These are phyloP conservation scores for Suillus bovinus DNA, from an alignment of 768 basidiomycete species.

Conservation along the genomic window DNA sequence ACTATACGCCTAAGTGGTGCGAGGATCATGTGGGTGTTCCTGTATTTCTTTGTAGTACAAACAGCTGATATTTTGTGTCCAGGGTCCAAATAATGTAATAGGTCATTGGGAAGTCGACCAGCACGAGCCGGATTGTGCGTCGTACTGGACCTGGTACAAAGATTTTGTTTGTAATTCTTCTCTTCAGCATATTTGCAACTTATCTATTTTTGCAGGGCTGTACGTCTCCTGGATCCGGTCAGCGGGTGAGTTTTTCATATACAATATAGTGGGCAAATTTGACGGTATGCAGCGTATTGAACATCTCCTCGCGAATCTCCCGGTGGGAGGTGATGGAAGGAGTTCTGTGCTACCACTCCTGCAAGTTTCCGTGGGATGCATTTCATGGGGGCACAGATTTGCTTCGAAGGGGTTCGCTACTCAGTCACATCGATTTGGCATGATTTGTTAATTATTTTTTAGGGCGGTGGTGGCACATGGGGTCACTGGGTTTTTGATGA, in stretches of 20 bases:
- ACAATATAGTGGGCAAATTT: not conserved
- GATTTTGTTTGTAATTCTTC: conserved; percentile 13
- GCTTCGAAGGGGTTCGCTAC: conserved; percentile 22
- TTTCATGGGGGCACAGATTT: conserved; percentile 25
- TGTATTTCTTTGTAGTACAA: not conserved
- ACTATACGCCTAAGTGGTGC: conserved; percentile 19
- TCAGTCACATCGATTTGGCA: not conserved
- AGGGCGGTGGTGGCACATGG: conserved; percentile 23
- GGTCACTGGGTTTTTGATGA: conserved; percentile 30
- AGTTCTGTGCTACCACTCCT: conserved; percentile 36
- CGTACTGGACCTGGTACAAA: conserved; percentile 28
- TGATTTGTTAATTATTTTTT: not conserved
- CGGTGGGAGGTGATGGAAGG: conserved; percentile 25
- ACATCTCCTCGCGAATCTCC: conserved; percentile 31
- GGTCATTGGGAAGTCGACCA: conserved; percentile 31
- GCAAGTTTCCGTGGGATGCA: conserved; percentile 25
- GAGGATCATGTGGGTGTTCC: conserved; percentile 21
- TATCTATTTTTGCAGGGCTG: conserved; percentile 6
- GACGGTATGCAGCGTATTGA: conserved; percentile 26
- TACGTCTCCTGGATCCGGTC: conserved; percentile 1
- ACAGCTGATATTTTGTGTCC: conserved; percentile 2
- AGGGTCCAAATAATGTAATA: conserved; percentile 19
- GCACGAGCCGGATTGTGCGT: conserved; percentile 27
- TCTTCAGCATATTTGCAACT: not conserved
- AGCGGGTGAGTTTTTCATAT: conserved; percentile 3